A percentile compares a stretch with the other conserved stretches of the same genome.
phyloP scores from a whole-genome alignment of 2,329 filamentous ascomycete genomes.

The Cladosporium sp. region DNA sequence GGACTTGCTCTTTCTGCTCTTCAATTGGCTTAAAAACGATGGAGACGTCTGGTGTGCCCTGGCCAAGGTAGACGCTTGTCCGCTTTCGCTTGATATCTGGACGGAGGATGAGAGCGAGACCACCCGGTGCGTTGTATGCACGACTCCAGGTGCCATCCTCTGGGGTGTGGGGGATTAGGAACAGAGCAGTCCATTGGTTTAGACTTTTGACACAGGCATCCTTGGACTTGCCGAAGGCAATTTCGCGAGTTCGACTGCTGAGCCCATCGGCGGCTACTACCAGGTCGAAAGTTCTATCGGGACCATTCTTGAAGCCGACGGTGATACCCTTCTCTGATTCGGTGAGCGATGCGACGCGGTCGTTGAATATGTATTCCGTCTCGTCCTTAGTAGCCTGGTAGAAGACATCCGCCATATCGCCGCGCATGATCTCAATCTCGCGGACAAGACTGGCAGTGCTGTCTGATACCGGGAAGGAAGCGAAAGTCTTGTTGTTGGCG shows the following conservation, averaged over 20 bases:
- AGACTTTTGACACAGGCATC: slow-evolving; percentile 23
- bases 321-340: slow-evolving; percentile 30
- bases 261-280: slow-evolving; percentile 38
- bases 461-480: slow-evolving; percentile 26
- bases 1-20: slow-evolving; percentile 31
- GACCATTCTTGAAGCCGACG: slow-evolving; percentile 30
- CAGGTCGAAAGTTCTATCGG: slow-evolving; percentile 26
- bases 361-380: slow-evolving; percentile 35
- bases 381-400: slow-evolving; percentile 26
- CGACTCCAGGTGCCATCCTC: slow-evolving; percentile 33
- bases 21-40: slow-evolving; percentile 24
- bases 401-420: slow-evolving; percentile 30
- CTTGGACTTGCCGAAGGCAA: slow-evolving; percentile 32
- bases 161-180: slow-evolving; percentile 30
- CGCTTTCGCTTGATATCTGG: slow-evolving; percentile 26
- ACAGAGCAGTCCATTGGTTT: slow-evolving; percentile 35
- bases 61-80: slow-evolving; percentile 30
- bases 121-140: slow-evolving; percentile 33
- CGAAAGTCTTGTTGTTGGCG: slow-evolving; percentile 25
- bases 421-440: slow-evolving; percentile 37
- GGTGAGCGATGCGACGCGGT: slow-evolving; percentile 27
- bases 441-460: slow-evolving; percentile 32
- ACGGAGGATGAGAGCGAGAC: slow-evolving; percentile 33
- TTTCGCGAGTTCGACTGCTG: slow-evolving; percentile 30
- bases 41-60: slow-evolving; percentile 27